Evolutionary conservation across 1,284 basidiomycete species (phyloP).

Genomic region (Trametes hirsuta): DNA sequence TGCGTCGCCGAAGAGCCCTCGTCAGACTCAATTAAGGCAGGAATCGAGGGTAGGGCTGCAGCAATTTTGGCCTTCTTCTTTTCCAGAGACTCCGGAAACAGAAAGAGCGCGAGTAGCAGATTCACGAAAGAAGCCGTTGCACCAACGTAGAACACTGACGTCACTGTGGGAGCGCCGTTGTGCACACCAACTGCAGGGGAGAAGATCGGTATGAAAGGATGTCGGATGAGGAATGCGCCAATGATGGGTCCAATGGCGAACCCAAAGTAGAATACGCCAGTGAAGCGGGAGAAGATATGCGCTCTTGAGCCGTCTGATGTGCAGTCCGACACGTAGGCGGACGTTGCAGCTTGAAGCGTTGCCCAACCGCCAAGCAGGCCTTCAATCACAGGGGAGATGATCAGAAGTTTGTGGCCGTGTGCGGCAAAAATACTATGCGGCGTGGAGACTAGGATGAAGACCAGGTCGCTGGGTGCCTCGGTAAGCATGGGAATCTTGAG

Average conservation of each 20-base stretch:
- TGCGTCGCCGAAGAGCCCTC: neutral
- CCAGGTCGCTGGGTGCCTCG: conserved; percentile 60
- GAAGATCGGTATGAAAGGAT: conserved; percentile 49
- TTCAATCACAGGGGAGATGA: conserved; percentile 82
- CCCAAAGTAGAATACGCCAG: conserved; percentile 72
- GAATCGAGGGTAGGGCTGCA: conserved; percentile 32
- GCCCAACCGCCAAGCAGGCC: conserved; percentile 88
- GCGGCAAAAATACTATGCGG: conserved; percentile 64
- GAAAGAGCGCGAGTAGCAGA: conserved; percentile 54
- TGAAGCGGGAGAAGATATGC: conserved; percentile 79
- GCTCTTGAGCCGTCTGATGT: conserved; percentile 85
- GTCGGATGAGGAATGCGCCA: conserved; percentile 70
- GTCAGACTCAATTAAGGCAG: conserved; percentile 23
- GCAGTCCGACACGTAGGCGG: conserved; percentile 87
- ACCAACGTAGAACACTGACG: conserved; percentile 64
- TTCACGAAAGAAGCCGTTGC: conserved; percentile 50
- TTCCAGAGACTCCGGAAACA: conserved; percentile 67
- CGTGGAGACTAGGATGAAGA: conserved; percentile 78
- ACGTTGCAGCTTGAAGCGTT: conserved; percentile 75
- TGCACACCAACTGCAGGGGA: conserved; percentile 30
- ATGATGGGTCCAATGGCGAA: conserved; percentile 75
- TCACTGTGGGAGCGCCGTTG: conserved; percentile 41
- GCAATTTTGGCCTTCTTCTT: conserved; percentile 44
- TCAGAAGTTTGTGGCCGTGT: conserved; percentile 75
- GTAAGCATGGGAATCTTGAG: neutral